Evolutionary conservation across 192 early-diverging fungal genomes (phyloP).

Genomic region (Podila epigama): DNA sequence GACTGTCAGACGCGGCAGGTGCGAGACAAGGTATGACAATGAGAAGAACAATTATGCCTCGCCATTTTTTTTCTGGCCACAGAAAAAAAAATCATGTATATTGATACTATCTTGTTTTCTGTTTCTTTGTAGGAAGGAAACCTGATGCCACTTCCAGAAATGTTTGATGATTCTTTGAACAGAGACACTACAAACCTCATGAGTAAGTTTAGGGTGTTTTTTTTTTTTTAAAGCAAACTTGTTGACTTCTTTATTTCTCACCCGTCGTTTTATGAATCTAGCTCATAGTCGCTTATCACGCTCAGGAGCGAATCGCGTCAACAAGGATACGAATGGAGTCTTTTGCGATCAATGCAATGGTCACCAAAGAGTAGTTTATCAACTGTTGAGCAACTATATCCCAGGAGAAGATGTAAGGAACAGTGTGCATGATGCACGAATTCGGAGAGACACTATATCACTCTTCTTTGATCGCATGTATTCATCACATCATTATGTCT

Average conservation of each 20-base stretch:
- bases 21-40: conserved; percentile 14
- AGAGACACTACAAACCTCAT: conserved; percentile 15
- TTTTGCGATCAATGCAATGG: conserved; percentile 44
- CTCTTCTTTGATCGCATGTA: too few relatives aligned
- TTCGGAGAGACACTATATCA: too few relatives aligned
- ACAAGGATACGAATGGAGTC: conserved; percentile 15
- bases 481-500: not conserved
- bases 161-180: conserved; percentile 36
- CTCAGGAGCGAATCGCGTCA: not conserved
- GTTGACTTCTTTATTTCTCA: not conserved
- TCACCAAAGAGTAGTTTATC: conserved; percentile 37
- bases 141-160: conserved; percentile 37
- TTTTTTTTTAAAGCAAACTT: not conserved
- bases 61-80: not conserved
- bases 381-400: conserved; percentile 44
- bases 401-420: conserved; percentile 45
- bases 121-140: conserved; percentile 23
- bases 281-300: conserved; percentile 9
- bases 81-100: not conserved
- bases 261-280: not conserved
- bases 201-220: conserved; percentile 1
- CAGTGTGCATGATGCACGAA: too few relatives aligned
- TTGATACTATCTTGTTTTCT: not conserved
- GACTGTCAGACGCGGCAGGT: conserved; percentile 27
- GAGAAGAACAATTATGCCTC: not conserved